phyloP scores from a whole-genome alignment of 2,329 filamentous ascomycete genomes.

The Scleromitrula shiraiana region DNA sequence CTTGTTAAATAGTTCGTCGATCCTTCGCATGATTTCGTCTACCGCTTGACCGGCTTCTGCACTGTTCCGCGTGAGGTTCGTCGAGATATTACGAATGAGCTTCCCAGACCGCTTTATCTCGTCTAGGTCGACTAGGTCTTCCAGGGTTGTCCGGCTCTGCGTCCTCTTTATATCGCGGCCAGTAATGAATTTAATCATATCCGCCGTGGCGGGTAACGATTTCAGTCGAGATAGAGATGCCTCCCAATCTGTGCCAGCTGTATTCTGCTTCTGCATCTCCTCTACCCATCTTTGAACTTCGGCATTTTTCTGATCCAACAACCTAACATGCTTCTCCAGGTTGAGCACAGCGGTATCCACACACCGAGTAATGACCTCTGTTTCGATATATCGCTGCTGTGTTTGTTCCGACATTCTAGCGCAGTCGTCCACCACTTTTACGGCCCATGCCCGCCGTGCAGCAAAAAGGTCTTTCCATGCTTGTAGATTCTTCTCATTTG shows the following conservation, averaged over 20 bases:
- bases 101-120: constrained; percentile 65
- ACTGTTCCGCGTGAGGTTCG: constrained; percentile 52
- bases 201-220: constrained; percentile 54
- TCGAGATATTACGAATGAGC: constrained; percentile 49
- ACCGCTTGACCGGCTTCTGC: constrained; percentile 54
- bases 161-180: constrained; percentile 37
- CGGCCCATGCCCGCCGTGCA: constrained; percentile 71
- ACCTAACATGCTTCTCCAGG: constrained; percentile 65
- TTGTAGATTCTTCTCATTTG: constrained; percentile 68
- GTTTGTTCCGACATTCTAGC: constrained; percentile 53
- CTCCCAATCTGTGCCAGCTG: constrained; percentile 60
- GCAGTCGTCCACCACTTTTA: constrained; percentile 61
- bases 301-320: constrained; percentile 62
- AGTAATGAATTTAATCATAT: constrained; percentile 61
- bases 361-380: constrained; percentile 69
- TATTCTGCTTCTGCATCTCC: constrained; percentile 60
- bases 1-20: constrained; percentile 51
- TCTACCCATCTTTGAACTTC: constrained; percentile 64
- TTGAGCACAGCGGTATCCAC: constrained; percentile 83
- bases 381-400: constrained; percentile 61
- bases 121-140: constrained; percentile 69
- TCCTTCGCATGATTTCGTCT: constrained; percentile 51
- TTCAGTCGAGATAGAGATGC: constrained; percentile 57
- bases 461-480: constrained; percentile 88
- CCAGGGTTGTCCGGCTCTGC: constrained; percentile 49